Base-by-base conservation (phyloP, 768 basidiomycete species). In the Coprinellus aureogranulatus region DNA sequence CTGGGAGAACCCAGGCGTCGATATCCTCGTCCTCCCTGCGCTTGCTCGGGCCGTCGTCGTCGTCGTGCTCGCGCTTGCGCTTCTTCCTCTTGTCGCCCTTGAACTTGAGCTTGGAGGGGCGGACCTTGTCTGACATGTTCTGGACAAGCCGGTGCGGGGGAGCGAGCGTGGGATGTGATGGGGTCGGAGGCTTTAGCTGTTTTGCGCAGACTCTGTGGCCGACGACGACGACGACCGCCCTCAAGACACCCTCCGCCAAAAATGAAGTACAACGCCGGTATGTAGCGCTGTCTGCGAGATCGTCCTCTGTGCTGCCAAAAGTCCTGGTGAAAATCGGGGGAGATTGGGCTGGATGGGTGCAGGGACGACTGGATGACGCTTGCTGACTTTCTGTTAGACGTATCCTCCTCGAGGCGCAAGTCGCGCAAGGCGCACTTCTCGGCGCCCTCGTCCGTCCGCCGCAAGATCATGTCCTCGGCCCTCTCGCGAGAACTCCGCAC, bases 401-500 rank as follows among this genome's bases (percentile, higher is more conserved):
- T 90, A 70, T 92, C 94, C 63, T 92, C 90, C 64, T 93, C 92
- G 69, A 88, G 94, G 74, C 92, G 97, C 85, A 98, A 98, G 86
- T 86, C 89, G 68, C 93, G 94, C 81, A 98, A 97, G 86, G 90
- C 90, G 65, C 97, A 99, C 84, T 98, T 98, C 77, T 82, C 82
- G 53, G 96, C 96, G 42, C 92, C 96, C 50, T 98, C 96, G 45
- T 94, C 92, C 49, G 80, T 92, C 67, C 92, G 96, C 74, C 89
- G 97, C 74, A 94, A 92, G 79, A 94, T 98, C 68, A 98, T 99
- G 97, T 94, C 92, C 63, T 93, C 96, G 58, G 81, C 94, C 51
- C 86, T 99, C 59, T 88, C 91, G 60, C 98, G 97, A 82, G 96
- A 98, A 68, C 88, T 99, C 67, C 87, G 94, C 63, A 79, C 72